Percentiles rank a stretch among this genome's conserved stretches.
phyloP scores from a whole-genome alignment of 345 rosid genomes.

The Luvunga scandens region DNA sequence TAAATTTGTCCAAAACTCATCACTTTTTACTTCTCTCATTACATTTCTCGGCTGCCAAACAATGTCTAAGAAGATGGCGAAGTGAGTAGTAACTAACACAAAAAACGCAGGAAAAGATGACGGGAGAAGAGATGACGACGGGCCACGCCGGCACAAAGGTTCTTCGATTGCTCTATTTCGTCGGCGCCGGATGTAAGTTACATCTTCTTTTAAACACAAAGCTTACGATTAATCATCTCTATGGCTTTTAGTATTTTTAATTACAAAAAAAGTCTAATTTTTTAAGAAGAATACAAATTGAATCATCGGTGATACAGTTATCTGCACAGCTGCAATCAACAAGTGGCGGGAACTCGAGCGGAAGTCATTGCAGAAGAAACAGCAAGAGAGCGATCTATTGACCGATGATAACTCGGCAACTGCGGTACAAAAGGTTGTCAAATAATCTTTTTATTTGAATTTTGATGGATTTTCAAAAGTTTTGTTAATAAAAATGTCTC shows the following conservation, averaged over 20 bases:
- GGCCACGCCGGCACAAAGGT: slow-evolving; percentile 70
- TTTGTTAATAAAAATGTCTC: not conserved
- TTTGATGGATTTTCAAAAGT: not conserved
- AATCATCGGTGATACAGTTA: slow-evolving; percentile 34
- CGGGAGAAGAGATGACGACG: slow-evolving; percentile 46
- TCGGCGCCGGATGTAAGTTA: slow-evolving; percentile 73
- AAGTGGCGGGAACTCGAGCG: slow-evolving; percentile 70
- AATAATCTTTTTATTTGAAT: slow-evolving; percentile 24
- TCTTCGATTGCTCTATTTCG: slow-evolving; percentile 54
- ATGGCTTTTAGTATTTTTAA: not conserved
- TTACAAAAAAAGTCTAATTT: not conserved
- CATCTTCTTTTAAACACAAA: not conserved
- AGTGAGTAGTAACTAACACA: not conserved
- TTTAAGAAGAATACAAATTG: not conserved
- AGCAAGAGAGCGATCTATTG: slow-evolving; percentile 25
- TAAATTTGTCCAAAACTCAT: not conserved
- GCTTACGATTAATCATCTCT: not conserved
- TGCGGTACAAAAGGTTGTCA: slow-evolving; percentile 34
- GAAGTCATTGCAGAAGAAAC: slow-evolving; percentile 41
- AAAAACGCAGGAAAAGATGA: slow-evolving; percentile 9
- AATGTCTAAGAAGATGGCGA: not conserved
- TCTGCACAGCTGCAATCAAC: slow-evolving; percentile 56
- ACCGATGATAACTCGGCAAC: slow-evolving; percentile 26
- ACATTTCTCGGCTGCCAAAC: not conserved
- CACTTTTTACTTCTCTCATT: not conserved